Evolutionary conservation across 2,329 filamentous ascomycete species (phyloP).

Genomic region (Monosporascus sp.): DNA sequence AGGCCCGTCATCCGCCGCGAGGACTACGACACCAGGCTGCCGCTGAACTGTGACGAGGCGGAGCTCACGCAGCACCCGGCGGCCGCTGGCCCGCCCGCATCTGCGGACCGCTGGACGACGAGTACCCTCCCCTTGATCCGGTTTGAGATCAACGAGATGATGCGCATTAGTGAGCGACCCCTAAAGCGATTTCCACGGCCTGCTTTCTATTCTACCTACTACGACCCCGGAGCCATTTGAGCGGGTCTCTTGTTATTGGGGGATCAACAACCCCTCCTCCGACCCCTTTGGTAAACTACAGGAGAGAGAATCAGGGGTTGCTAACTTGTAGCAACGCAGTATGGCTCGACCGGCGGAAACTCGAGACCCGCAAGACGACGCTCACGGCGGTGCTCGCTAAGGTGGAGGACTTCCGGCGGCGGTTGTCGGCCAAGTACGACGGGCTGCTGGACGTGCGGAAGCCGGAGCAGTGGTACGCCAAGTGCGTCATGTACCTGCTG

Average conservation of each 20-base stretch:
- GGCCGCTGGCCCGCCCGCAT: constrained; percentile 32
- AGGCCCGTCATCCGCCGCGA: constrained; percentile 65
- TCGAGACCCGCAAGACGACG: constrained; percentile 56
- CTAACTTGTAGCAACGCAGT: constrained; percentile 23
- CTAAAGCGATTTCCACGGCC: background rate
- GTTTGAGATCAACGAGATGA: constrained; percentile 70
- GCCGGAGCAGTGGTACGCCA: constrained; percentile 59
- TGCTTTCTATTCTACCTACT: background rate
- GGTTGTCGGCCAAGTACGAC: constrained; percentile 61
- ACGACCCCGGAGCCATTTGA: too few relatives aligned
- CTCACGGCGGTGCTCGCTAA: constrained; percentile 61
- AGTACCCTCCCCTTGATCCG: constrained; percentile 63
- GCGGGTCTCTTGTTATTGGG: too few relatives aligned
- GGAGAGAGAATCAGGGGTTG: background rate
- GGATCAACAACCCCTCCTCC: too few relatives aligned
- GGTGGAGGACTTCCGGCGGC: constrained; percentile 61
- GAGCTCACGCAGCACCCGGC: constrained; percentile 43
- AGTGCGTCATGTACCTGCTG: constrained; percentile 59
- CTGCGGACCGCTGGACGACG: constrained; percentile 58
- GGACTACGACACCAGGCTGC: constrained; percentile 70
- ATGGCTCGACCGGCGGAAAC: constrained; percentile 62
- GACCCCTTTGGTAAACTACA: too few relatives aligned
- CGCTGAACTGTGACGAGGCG: constrained; percentile 63
- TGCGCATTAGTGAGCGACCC: constrained; percentile 40
- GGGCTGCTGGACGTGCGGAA: constrained; percentile 54